phyloP scores from a whole-genome alignment of 1,284 basidiomycete genomes.

The Ceratobasidium sp. region DNA sequence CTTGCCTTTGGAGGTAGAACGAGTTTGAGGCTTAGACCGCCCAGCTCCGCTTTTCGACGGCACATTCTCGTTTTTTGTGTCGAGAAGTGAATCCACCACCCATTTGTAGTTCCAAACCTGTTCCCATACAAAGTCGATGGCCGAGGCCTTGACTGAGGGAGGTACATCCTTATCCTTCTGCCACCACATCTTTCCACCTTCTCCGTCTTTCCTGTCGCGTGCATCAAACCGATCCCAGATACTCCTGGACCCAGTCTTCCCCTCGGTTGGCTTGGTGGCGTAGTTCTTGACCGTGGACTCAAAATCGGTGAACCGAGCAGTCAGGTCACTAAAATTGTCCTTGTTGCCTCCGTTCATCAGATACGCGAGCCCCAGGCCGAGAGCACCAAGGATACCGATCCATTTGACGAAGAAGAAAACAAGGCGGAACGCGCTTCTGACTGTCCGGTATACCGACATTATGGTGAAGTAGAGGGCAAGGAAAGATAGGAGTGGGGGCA shows the following conservation, averaged over 20 bases:
- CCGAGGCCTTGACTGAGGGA: background rate
- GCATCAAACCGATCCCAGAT: constrained; percentile 40
- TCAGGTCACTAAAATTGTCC: constrained; percentile 16
- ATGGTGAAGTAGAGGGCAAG: constrained; percentile 49
- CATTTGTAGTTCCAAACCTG: constrained; percentile 37
- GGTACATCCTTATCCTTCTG: constrained; percentile 36
- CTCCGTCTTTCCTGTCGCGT: constrained; percentile 13
- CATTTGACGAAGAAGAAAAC: constrained; percentile 47
- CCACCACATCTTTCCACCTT: constrained; percentile 36
- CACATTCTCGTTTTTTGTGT: constrained; percentile 18
- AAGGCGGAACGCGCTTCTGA: constrained; percentile 35
- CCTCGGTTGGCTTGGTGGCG: constrained; percentile 2
- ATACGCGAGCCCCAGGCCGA: constrained; percentile 31
- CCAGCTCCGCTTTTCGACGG: background rate
- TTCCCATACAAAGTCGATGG: constrained; percentile 22
- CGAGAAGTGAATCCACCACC: constrained; percentile 31
- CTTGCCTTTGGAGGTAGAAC: constrained; percentile 21
- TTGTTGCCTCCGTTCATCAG: constrained; percentile 5
- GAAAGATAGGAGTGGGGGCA: constrained; percentile 42
- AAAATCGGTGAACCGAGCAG: constrained; percentile 29
- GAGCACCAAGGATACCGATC: constrained; percentile 30
- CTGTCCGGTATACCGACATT: constrained; percentile 47
- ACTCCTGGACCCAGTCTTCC: constrained; percentile 32
- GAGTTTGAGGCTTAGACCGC: constrained; percentile 16
- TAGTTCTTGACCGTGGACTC: constrained; percentile 22